Conservation (phyloP, 2,329 filamentous ascomycete genomes). For the Colletotrichum caudatum region DNA sequence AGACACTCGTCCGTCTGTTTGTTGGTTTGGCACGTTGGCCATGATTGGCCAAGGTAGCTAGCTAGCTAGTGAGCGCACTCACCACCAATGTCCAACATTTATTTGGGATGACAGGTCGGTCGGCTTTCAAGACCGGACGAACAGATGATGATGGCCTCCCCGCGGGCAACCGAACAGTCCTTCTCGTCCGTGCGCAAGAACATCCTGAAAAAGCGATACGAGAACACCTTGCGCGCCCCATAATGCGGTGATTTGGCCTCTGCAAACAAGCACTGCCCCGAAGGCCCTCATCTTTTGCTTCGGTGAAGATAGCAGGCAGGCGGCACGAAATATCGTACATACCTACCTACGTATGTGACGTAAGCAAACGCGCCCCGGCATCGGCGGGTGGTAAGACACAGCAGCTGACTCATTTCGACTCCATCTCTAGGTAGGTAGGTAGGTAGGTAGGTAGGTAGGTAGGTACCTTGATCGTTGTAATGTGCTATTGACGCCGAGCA, state of each 20-base stretch:
- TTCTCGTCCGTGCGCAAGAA: constrained; percentile 6
- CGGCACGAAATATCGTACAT: not conserved
- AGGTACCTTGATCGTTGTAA: not conserved
- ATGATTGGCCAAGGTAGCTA: not conserved
- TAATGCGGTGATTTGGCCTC: not conserved
- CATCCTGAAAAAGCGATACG: not conserved
- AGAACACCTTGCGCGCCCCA: constrained; percentile 3
- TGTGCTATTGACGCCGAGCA: not conserved
- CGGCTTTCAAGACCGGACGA: not conserved
- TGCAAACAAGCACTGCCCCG: constrained; percentile 17
- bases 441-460: too few species aligned
- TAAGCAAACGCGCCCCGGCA: not conserved
- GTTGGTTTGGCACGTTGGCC: not conserved
- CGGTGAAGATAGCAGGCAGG: constrained; percentile 18
- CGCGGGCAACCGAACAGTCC: not conserved
- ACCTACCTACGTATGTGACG: constrained; percentile 3
- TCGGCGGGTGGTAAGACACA: not conserved
- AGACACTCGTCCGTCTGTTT: not conserved
- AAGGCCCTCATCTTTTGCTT: not conserved
- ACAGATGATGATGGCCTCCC: not conserved
- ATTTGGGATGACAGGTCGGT: constrained; percentile 13
- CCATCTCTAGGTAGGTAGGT: not conserved
- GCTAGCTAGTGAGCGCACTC: not conserved
- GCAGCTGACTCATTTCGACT: constrained; percentile 21
- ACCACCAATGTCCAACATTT: not conserved